Evolutionary conservation across 768 basidiomycete genomes (phyloP).

Genomic region (Solioccasus polychromus): DNA sequence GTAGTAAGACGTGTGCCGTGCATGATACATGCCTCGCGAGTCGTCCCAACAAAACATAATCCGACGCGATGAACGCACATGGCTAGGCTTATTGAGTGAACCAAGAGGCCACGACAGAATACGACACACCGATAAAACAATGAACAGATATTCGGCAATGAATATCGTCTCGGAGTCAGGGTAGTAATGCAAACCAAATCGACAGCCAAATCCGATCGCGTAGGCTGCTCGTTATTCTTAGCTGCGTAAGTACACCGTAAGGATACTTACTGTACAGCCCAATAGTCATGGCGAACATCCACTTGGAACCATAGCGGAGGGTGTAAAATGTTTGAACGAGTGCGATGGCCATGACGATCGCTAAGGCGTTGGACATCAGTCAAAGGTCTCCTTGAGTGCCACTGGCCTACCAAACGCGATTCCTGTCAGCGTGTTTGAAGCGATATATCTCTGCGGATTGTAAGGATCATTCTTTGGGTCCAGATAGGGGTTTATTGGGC

Average conservation of each 20-base stretch:
- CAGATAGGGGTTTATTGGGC: slow-evolving; percentile 10
- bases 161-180: slow-evolving; percentile 53
- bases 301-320: slow-evolving; percentile 46
- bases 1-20: slow-evolving; percentile 47
- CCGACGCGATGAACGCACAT: slow-evolving; percentile 70
- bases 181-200: slow-evolving; percentile 52
- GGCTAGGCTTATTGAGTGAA: slow-evolving; percentile 38
- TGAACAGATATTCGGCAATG: slow-evolving; percentile 56
- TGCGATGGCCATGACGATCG: slow-evolving; percentile 39
- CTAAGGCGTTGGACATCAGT: slow-evolving; percentile 3
- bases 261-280: slow-evolving; percentile 52
- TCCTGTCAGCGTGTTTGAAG: slow-evolving; percentile 49
- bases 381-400: not conserved
- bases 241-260: too few species aligned
- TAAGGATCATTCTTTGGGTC: slow-evolving; percentile 52
- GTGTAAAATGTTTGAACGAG: slow-evolving; percentile 44
- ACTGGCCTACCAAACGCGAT: slow-evolving; percentile 44
- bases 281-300: slow-evolving; percentile 60
- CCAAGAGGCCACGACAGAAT: slow-evolving; percentile 8
- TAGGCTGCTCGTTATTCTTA: too few species aligned
- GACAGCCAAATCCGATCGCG: slow-evolving; percentile 51
- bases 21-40: slow-evolving; percentile 50
- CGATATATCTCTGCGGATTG: slow-evolving; percentile 56
- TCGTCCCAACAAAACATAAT: slow-evolving; percentile 65
- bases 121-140: slow-evolving; percentile 49